Evolutionary conservation across 1,139 yeast genomes (phyloP).

Genomic region (Pichia sp.): DNA sequence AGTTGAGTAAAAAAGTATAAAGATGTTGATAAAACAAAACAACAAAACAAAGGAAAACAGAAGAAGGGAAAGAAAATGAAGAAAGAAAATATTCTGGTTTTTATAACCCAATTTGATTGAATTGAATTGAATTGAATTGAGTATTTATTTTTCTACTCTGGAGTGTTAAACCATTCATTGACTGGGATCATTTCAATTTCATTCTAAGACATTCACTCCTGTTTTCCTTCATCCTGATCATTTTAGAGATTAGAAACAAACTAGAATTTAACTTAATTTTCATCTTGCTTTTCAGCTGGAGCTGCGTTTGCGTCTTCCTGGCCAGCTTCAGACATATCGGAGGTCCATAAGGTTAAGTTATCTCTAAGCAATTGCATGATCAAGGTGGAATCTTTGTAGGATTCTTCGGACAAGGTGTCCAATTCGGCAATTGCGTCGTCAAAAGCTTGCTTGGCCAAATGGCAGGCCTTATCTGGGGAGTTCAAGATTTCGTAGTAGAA

Average conservation of each 20-base stretch:
- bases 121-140: neutral
- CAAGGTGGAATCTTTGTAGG: conserved; percentile 95
- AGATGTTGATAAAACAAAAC: neutral
- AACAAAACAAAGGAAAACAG: neutral
- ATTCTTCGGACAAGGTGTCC: conserved; percentile 95
- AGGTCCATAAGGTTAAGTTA: conserved; percentile 97
- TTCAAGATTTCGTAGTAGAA: conserved; percentile 97
- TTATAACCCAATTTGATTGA: neutral
- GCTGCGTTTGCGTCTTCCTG: conserved; percentile 57
- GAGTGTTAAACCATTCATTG: neutral
- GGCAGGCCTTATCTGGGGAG: conserved; percentile 98
- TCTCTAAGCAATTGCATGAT: conserved; percentile 98
- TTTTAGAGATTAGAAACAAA: neutral
- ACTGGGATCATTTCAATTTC: neutral
- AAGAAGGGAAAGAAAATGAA: neutral
- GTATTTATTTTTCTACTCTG: neutral
- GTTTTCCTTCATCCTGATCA: neutral
- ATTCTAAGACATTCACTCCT: neutral
- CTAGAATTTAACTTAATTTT: conserved; percentile 23
- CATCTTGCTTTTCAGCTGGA: conserved; percentile 39
- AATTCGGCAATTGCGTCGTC: conserved; percentile 99
- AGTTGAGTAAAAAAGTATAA: conserved; percentile 1
- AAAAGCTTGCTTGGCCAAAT: conserved; percentile 96
- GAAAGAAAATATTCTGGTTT: neutral
- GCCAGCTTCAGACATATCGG: conserved; percentile 87